Conservation (phyloP, 2,329 filamentous ascomycete species). For the Cladosporium sp. region DNA sequence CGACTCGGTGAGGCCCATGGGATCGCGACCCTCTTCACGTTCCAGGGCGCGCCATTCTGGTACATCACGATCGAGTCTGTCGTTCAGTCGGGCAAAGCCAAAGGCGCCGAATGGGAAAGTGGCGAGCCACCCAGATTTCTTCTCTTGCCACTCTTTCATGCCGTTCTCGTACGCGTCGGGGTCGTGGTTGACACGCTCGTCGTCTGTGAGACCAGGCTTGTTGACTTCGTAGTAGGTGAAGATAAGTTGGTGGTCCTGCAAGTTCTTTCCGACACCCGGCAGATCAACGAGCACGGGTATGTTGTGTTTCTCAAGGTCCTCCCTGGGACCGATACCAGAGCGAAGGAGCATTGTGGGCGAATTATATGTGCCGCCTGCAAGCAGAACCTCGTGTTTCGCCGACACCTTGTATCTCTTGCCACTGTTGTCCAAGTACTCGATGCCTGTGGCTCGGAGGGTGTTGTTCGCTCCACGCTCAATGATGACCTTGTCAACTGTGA, state of each 20-base stretch:
- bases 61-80: constrained; percentile 50
- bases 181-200: constrained; percentile 54
- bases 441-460: constrained; percentile 44
- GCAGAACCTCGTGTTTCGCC: constrained; percentile 39
- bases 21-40: constrained; percentile 48
- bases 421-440: constrained; percentile 37
- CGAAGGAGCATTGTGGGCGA: constrained; percentile 61
- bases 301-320: constrained; percentile 47
- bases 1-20: constrained; percentile 54
- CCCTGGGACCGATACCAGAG: constrained; percentile 54
- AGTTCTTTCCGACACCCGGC: constrained; percentile 58
- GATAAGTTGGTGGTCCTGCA: constrained; percentile 29
- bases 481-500: constrained; percentile 57
- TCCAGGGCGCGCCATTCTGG: constrained; percentile 53
- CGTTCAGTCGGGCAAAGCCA: constrained; percentile 58
- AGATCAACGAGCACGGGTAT: constrained; percentile 54
- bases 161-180: constrained; percentile 47
- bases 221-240: constrained; percentile 61
- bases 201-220: constrained; percentile 50
- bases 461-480: constrained; percentile 53
- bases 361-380: constrained; percentile 54
- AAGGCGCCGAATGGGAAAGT: constrained; percentile 62
- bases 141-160: constrained; percentile 50
- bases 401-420: constrained; percentile 38
- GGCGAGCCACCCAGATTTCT: constrained; percentile 56